These are phyloP conservation scores for Pontederia paniculata DNA, from an alignment of 176 grass and related monocot species.

Conservation along the genomic window DNA sequence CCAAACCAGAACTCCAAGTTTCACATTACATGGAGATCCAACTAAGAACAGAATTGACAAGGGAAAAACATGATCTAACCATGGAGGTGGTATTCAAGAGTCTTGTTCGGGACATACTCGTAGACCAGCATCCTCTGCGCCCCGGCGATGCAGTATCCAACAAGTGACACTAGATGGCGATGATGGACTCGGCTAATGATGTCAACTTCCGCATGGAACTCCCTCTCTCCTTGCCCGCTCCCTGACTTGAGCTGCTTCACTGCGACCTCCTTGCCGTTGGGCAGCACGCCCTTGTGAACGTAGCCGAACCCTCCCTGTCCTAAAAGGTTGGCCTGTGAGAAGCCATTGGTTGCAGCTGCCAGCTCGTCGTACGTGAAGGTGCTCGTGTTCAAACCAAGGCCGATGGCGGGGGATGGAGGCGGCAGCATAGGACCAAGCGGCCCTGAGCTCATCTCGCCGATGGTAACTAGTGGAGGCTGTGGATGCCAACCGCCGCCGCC, in stretches of 20 bases:
- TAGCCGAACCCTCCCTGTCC: constrained; percentile 92
- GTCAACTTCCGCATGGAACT: constrained; percentile 98
- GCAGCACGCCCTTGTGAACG: constrained; percentile 65
- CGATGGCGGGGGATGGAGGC: constrained; percentile 35
- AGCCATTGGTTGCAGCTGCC: constrained; percentile 41
- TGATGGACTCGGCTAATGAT: constrained; percentile 98
- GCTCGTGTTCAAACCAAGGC: constrained; percentile 60
- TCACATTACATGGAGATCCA: no score
- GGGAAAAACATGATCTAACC: constrained; percentile 18
- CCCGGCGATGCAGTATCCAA: constrained; percentile 81
- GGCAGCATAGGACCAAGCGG: constrained; percentile 20
- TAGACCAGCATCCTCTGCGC: constrained; percentile 78
- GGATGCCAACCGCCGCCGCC: constrained; percentile 6
- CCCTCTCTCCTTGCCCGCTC: constrained; percentile 90
- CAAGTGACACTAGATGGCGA: constrained; percentile 85
- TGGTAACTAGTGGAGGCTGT: no score
- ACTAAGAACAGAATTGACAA: neutral
- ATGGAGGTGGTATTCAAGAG: constrained; percentile 75
- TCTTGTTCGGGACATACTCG: constrained; percentile 72
- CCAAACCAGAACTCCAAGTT: no score
- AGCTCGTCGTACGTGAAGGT: constrained; percentile 80
- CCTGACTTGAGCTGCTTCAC: constrained; percentile 94
- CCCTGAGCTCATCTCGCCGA: constrained; percentile 45
- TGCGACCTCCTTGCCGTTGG: constrained; percentile 66
- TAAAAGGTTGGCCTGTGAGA: constrained; percentile 49